Percentiles rank a stretch among this genome's conserved stretches.
Evolutionary conservation across 352 stramenopile genomes (phyloP).

Genomic region (Phytophthora podocarpi): DNA sequence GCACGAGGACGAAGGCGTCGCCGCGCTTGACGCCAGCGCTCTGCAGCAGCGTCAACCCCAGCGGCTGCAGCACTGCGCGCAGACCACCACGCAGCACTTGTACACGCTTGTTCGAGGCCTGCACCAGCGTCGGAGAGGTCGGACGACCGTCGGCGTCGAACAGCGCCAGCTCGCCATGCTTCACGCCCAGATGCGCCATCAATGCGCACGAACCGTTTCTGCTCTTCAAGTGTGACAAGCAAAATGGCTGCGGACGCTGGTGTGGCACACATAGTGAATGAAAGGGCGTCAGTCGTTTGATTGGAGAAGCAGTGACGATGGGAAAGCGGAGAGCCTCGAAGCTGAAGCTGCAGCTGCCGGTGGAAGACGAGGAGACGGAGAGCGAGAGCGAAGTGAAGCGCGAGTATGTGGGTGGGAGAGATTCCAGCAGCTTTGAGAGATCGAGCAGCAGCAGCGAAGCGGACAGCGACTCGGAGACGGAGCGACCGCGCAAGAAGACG

Average conservation of each 20-base stretch:
- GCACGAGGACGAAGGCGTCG: conserved; percentile 68
- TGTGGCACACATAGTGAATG: conserved; percentile 1
- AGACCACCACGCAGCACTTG: conserved; percentile 55
- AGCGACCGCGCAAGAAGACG: not conserved
- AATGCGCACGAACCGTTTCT: conserved; percentile 21
- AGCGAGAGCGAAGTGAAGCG: conserved; percentile 20
- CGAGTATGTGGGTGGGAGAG: conserved; percentile 6
- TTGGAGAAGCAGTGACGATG: conserved; percentile 10
- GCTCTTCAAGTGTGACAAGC: not conserved
- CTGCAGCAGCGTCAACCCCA: conserved; percentile 50
- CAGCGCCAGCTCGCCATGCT: conserved; percentile 59
- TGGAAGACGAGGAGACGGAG: conserved; percentile 33
- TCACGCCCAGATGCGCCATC: conserved; percentile 59
- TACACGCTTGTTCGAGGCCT: conserved; percentile 17
- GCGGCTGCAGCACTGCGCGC: conserved; percentile 47
- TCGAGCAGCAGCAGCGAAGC: not conserved
- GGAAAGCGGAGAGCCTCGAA: conserved; percentile 4
- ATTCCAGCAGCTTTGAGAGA: conserved; percentile 16
- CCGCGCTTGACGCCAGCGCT: conserved; percentile 33
- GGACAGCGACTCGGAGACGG: not conserved
- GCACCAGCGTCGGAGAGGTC: conserved; percentile 3
- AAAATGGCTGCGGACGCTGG: not conserved
- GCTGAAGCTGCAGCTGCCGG: conserved; percentile 5
- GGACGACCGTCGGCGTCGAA: conserved; percentile 37
- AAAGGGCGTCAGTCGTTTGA: not conserved